phyloP scores from a whole-genome alignment of 306 rosid species.

The Gynostemma pentaphyllum region DNA sequence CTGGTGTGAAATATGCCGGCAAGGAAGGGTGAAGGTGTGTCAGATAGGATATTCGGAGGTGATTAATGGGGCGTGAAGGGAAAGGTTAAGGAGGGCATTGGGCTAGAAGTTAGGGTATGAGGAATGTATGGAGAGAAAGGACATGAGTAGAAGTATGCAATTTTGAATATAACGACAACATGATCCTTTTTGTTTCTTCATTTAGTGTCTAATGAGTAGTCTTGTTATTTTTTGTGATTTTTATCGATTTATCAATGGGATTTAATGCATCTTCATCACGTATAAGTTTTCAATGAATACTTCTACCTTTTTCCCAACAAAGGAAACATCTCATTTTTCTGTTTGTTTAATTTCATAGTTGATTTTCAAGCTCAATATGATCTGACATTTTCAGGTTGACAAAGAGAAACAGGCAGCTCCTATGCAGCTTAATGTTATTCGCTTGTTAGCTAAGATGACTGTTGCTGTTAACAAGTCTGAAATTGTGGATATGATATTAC shows the following conservation, averaged over 20 bases:
- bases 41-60: no score
- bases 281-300: not conserved
- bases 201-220: not conserved
- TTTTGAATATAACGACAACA: no score
- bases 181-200: not conserved
- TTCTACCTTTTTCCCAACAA: not conserved
- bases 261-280: not conserved
- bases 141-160: not conserved
- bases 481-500: conserved; percentile 80
- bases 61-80: no score
- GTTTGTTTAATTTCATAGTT: conserved; percentile 10
- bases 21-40: no score
- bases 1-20: no score
- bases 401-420: conserved; percentile 79
- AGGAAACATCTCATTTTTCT: conserved; percentile 1
- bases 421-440: conserved; percentile 82
- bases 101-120: no score
- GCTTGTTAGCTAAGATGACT: conserved; percentile 67
- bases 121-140: no score
- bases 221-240: not conserved
- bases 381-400: conserved; percentile 47
- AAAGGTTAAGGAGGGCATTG: no score
- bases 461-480: conserved; percentile 72
- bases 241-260: not conserved
- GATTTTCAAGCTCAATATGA: conserved; percentile 12